These are phyloP conservation scores for Gloeostereum incarnatum DNA, from an alignment of 768 basidiomycete species.

Conservation along the genomic window DNA sequence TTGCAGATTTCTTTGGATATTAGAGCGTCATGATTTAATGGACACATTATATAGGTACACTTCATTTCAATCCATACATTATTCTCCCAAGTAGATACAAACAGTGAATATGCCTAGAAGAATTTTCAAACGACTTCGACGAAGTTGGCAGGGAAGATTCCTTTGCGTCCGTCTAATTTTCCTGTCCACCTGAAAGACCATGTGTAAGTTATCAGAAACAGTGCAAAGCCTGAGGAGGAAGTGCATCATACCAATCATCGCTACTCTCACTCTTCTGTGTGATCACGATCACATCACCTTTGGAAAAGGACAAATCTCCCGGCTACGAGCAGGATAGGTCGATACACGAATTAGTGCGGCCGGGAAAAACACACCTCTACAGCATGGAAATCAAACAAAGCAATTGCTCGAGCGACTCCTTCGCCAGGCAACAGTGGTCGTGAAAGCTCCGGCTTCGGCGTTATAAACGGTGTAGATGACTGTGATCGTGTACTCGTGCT, in stretches of 20 bases:
- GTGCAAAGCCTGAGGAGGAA: not conserved
- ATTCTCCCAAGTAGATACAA: not conserved
- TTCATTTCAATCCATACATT: conserved; percentile 1
- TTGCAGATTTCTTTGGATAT: too few species aligned
- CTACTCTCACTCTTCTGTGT: conserved; percentile 60
- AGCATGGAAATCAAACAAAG: conserved; percentile 65
- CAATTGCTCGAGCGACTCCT: conserved; percentile 65
- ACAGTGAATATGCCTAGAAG: too few species aligned
- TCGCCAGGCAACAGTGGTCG: conserved; percentile 42
- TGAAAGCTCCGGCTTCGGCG: conserved; percentile 39
- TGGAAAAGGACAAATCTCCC: conserved; percentile 69
- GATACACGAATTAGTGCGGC: not conserved
- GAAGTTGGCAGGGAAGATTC: conserved; percentile 79
- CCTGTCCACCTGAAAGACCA: conserved; percentile 75
- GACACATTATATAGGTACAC: too few species aligned
- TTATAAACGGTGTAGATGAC: conserved; percentile 23
- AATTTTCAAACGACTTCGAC: conserved; percentile 46
- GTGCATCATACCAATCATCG: conserved; percentile 56
- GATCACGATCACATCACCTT: conserved; percentile 66
- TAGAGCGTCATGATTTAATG: too few species aligned
- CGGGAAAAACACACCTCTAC: conserved; percentile 41
- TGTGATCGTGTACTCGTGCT: too few species aligned
- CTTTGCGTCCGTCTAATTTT: conserved; percentile 45
- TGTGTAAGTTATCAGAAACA: conserved; percentile 2
- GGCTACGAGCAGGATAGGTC: conserved; percentile 24